Base-by-base conservation (phyloP, 2,329 filamentous ascomycete genomes). In the Didymella pinodella region DNA sequence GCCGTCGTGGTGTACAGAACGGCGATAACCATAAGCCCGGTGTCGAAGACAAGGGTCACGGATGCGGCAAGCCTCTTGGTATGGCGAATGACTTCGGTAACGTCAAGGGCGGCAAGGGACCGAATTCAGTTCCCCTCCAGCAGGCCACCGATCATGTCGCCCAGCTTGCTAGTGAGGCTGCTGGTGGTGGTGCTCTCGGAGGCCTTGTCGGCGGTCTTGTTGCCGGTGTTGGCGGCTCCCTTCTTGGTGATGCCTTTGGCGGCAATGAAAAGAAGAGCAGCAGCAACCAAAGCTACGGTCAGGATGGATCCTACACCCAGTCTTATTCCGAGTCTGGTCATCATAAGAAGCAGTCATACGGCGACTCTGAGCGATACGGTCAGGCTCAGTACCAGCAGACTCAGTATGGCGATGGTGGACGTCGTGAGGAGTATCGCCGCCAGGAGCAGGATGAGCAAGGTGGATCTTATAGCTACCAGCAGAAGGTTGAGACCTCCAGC, bases 1-100 rank as follows among this genome's bases (percentile, higher is more conserved):
- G 89, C 68, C 88, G 92, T 18, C 83, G 90, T 0, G 93, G 94
- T 58, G 92, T 97, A 48, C 76, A 88, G 74, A 82, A 86, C 46
- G 91, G 91, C 16, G 83, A 89, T 61, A 97, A 97, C 77, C 93
- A 97, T 80, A 94, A 92, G 77, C 88, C 92, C 68, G 92, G 91
- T 28, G 89, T 94, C 11, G 80, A 92, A 16, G 93, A 97, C 76
- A 88, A 86, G 51, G 93, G 93, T 6, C 92, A 97, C 73, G 92
- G 92, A 50, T 96, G 92, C 72, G 88, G 91, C 60, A 93, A 93
- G 77, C 87, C 87, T 16, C 82, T 97, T 11, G 85, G 88, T 64
- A 90, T 96, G 85, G 87, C 88, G 63, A 93, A 90, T 78, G 84
- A 73, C 61, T 71, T 77, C 25, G 47, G 55, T 43, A 69, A 68